A percentile compares a stretch with the other conserved stretches of the same genome.
Conservation (phyloP, 176 grass and related monocot species). For the Triticum dicoccoides region DNA sequence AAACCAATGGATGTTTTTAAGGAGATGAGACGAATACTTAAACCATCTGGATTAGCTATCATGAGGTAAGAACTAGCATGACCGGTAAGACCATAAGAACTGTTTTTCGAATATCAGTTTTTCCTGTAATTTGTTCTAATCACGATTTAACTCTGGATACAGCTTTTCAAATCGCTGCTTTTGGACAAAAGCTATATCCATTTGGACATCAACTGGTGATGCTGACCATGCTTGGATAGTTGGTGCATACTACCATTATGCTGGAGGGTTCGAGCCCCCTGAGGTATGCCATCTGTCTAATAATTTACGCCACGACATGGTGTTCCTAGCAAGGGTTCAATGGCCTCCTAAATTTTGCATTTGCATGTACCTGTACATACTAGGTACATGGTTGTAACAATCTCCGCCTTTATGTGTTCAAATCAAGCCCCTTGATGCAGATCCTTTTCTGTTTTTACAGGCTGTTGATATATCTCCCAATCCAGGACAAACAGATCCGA, state of each 20-base stretch:
- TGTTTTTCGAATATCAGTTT: background rate
- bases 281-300: slow-evolving; percentile 39
- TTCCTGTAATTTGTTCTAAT: background rate
- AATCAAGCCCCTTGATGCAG: background rate
- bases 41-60: slow-evolving; percentile 80
- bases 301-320: background rate
- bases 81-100: background rate
- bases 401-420: background rate
- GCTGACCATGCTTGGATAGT: slow-evolving; percentile 93
- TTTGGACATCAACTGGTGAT: slow-evolving; percentile 98
- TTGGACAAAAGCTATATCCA: slow-evolving; percentile 97
- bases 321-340: background rate
- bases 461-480: slow-evolving; percentile 89
- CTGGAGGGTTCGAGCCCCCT: slow-evolving; percentile 79
- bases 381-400: background rate
- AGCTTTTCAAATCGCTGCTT: slow-evolving; percentile 97
- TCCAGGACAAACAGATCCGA: slow-evolving; percentile 78
- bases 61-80: slow-evolving; percentile 64
- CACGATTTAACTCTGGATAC: background rate
- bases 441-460: slow-evolving; percentile 38
- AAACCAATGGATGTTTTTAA: slow-evolving; percentile 95
- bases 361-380: background rate
- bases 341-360: background rate
- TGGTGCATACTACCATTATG: slow-evolving; percentile 90
- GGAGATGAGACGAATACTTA: slow-evolving; percentile 89